These are phyloP conservation scores for Fonsecaea multimorphosa DNA, from an alignment of 2,329 filamentous ascomycete genomes.

Conservation along the genomic window DNA sequence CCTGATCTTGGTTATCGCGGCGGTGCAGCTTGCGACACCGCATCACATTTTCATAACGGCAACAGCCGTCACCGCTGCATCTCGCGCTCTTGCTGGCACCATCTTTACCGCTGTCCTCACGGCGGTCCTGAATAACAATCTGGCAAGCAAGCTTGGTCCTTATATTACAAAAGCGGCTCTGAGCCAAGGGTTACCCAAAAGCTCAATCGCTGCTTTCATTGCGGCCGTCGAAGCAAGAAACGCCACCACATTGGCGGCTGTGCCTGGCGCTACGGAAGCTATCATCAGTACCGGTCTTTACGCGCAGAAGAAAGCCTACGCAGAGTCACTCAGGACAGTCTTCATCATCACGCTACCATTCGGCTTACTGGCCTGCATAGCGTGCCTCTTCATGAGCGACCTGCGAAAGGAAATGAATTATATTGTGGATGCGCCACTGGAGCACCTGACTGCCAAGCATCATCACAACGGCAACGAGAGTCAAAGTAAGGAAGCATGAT, in stretches of 20 bases:
- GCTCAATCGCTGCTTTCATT: constrained; percentile 11
- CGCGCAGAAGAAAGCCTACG: constrained; percentile 23
- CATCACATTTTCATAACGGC: constrained; percentile 22
- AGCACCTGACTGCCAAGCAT: constrained; percentile 10
- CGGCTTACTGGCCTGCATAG: constrained; percentile 14
- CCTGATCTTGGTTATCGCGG: constrained; percentile 16
- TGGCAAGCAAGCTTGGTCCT: constrained; percentile 17
- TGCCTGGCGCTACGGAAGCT: constrained; percentile 8
- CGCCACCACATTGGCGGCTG: constrained; percentile 9
- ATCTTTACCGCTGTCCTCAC: not conserved
- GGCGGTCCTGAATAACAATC: constrained; percentile 3
- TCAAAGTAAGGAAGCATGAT: too few relatives aligned
- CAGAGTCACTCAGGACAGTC: constrained; percentile 21
- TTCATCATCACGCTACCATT: constrained; percentile 27
- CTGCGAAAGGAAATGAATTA: constrained; percentile 27
- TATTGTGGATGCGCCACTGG: constrained; percentile 26
- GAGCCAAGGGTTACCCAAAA: constrained; percentile 18
- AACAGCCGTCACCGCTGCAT: constrained; percentile 14
- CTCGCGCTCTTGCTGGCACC: not conserved
- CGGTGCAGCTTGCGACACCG: constrained; percentile 22
- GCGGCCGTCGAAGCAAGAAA: constrained; percentile 19
- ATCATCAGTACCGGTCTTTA: constrained; percentile 6
- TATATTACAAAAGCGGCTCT: constrained; percentile 22
- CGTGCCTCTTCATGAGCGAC: constrained; percentile 20
- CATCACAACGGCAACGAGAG: too few relatives aligned